Evolutionary conservation across 2,329 filamentous ascomycete genomes (phyloP), one percentile per base, ranked within the genome.

Genomic region (Cadophora sp.): DNA sequence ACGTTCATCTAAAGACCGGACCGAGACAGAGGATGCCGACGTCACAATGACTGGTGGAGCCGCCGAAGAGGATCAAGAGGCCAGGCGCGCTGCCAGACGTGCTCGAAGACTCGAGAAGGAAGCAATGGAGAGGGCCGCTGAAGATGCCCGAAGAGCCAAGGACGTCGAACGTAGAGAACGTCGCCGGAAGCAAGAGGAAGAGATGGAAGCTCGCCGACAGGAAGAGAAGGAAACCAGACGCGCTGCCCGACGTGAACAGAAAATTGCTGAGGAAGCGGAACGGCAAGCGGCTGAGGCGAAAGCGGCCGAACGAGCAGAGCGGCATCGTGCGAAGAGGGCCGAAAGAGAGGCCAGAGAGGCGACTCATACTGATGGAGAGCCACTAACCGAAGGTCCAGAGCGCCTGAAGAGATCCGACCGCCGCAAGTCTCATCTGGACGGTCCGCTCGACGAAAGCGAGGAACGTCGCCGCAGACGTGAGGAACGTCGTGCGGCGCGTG

Each of bases 181-280:
- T 50, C 85, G 84, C 46, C 83, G 83, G 61, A 84, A 80, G 66
- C 84, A 85, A 53, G 87, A 89, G 66, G 86, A 86, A 40, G 85
- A 86, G n/a, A 83, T 81, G 1, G 86, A 89, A 73, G 81, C 82
- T 34, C 82, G 83, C 68, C 80, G 81, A 67, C 81, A 83, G 65
- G 86, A 87, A 69, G 87, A 90, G 68, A 88, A 86, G 71, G 86
- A 89, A 62, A 84, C 84, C 2, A 83, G 87, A 48, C 83, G 86
- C 7, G 83, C 85, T 9, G 88, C 88, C 70, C 80, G 85, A 12
- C 83, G 83, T 29, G 84, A 86, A 56, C 83, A 83, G 24, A 83
- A 81, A 56, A 82, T 80, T n/a, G 76, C 78, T 19, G 84, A 87
- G 64, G 83, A 84, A 16, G 73, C 72, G 8, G 78, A 78, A 50